phyloP scores from a whole-genome alignment of 225 moss, liverwort and hornwort genomes.

The Climacium dendroides region DNA sequence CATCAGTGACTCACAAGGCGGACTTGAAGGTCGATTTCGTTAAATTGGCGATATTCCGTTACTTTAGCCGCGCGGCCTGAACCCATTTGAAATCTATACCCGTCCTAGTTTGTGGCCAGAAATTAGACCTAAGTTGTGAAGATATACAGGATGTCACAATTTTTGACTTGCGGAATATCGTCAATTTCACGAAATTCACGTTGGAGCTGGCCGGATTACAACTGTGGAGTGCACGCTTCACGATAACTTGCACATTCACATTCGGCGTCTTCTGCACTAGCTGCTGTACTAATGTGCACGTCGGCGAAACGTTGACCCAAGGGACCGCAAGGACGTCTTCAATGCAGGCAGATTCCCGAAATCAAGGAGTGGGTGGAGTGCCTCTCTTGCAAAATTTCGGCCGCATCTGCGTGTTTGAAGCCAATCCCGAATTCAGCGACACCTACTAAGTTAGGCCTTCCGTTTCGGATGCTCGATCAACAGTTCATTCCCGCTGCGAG shows the following conservation, averaged over 20 bases:
- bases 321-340: not conserved
- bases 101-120: not conserved
- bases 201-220: not conserved
- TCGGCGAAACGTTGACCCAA: not conserved
- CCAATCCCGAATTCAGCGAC: not conserved
- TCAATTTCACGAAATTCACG: not conserved
- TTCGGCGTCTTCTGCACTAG: not conserved
- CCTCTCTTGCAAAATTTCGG: not conserved
- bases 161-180: not conserved
- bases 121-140: not conserved
- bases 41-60: not conserved
- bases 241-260: not conserved
- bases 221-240: not conserved
- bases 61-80: not conserved
- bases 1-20: not conserved
- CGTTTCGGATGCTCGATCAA: not conserved
- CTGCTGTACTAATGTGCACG: not conserved
- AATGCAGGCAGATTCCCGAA: not conserved
- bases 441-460: not conserved
- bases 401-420: not conserved
- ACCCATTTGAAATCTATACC: not conserved
- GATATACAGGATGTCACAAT: not conserved
- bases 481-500: not conserved
- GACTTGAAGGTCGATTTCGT: not conserved
- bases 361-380: not conserved